Percentiles rank a stretch among this genome's conserved stretches.
These are phyloP conservation scores for Panaeolus cyanescens DNA, from an alignment of 768 basidiomycete genomes.

Conservation along the genomic window DNA sequence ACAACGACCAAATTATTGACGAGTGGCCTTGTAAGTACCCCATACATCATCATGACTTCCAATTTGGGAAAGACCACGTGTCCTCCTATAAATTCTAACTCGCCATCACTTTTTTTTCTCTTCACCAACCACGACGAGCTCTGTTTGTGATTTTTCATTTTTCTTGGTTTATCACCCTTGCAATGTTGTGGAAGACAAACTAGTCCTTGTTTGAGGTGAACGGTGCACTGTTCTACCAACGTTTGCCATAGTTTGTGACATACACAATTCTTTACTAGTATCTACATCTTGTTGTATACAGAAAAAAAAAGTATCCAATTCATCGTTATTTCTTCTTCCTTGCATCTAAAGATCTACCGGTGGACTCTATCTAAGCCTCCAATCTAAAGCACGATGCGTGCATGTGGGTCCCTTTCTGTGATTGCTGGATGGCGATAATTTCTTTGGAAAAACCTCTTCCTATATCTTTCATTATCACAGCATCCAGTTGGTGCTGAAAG, in stretches of 20 bases:
- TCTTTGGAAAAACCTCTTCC: constrained; percentile 44
- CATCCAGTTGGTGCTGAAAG: constrained; percentile 43
- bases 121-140: constrained; percentile 22
- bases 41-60: neutral
- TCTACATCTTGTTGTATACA: constrained; percentile 1
- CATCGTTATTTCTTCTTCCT: neutral
- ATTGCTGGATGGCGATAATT: constrained; percentile 19
- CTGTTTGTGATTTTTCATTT: constrained; percentile 11
- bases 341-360: neutral
- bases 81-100: constrained; percentile 9
- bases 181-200: constrained; percentile 29
- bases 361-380: neutral
- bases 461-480: constrained; percentile 58
- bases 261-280: constrained; percentile 22
- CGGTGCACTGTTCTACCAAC: constrained; percentile 49
- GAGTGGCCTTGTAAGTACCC: neutral
- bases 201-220: constrained; percentile 77
- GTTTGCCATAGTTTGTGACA: constrained; percentile 63
- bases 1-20: neutral
- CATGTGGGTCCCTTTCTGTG: neutral
- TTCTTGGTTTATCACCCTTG: constrained; percentile 9
- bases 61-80: constrained; percentile 20
- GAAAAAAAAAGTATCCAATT: neutral
- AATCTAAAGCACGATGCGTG: neutral
- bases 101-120: constrained; percentile 11